Evolutionary conservation across 768 basidiomycete species (phyloP).

Genomic region (Leccinum rimulosum): DNA sequence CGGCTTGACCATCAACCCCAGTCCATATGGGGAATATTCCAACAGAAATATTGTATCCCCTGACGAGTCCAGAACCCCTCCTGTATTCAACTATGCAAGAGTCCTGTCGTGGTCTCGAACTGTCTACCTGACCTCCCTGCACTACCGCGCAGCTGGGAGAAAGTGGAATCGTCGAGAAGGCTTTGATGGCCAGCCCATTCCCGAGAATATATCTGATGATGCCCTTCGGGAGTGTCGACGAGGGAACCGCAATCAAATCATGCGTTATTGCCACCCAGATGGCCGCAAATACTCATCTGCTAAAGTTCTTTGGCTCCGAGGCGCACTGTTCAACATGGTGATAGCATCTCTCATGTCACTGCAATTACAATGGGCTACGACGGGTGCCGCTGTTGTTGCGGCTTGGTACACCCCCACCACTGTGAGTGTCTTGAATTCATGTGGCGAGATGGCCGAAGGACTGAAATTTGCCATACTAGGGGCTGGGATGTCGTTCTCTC

Average conservation of each 20-base stretch:
- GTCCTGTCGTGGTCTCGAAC: constrained; percentile 18
- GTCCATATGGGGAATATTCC: background rate
- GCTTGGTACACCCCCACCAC: constrained; percentile 29
- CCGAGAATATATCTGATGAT: background rate
- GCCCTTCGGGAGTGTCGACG: constrained; percentile 14
- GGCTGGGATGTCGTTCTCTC: constrained; percentile 35
- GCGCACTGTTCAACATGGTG: constrained; percentile 25
- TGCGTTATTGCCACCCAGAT: constrained; percentile 14
- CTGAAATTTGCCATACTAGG: constrained; percentile 3
- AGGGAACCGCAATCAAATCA: constrained; percentile 18
- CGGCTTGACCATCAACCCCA: constrained; percentile 15
- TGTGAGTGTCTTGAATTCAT: constrained; percentile 4
- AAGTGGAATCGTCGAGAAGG: constrained; percentile 1
- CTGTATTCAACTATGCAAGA: constrained; percentile 27
- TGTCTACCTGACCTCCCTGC: constrained; percentile 15
- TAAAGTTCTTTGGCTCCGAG: constrained; percentile 18
- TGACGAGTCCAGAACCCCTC: constrained; percentile 24
- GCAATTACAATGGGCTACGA: constrained; percentile 33
- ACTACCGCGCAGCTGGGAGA: constrained; percentile 17
- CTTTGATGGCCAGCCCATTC: constrained; percentile 1
- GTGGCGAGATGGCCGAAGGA: background rate
- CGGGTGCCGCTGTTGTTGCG: background rate
- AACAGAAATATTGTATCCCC: constrained; percentile 9
- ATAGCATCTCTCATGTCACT: constrained; percentile 30
- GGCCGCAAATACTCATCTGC: background rate